These are phyloP conservation scores for Tetrahymena malaccensis DNA, from an alignment of 73 alveolate genomes.

Conservation along the genomic window DNA sequence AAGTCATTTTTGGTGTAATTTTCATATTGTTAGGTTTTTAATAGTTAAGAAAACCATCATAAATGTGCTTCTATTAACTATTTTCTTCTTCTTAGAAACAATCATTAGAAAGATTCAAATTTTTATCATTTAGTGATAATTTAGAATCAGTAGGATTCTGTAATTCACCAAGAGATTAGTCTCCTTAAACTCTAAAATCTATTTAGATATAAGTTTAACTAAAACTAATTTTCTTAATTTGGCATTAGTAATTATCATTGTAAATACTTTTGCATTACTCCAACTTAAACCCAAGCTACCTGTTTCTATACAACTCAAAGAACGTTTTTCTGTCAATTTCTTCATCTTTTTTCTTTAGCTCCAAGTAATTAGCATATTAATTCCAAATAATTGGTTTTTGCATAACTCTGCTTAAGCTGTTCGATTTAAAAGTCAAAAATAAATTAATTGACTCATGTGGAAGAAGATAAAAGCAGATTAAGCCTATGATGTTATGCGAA, in stretches of 20 bases:
- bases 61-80: too few species aligned
- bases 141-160: neutral
- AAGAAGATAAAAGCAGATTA: neutral
- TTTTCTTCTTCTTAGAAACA: neutral
- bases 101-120: neutral
- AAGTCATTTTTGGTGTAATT: neutral
- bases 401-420: neutral
- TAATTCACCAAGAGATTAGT: neutral
- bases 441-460: neutral
- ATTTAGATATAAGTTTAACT: neutral
- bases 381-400: neutral
- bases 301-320: neutral
- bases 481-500: neutral
- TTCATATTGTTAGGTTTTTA: neutral
- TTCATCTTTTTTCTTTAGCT: neutral
- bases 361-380: neutral
- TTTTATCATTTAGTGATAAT: too few species aligned
- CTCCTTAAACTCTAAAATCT: neutral
- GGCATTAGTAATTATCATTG: neutral
- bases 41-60: neutral
- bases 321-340: neutral
- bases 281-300: neutral
- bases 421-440: neutral
- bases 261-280: neutral
- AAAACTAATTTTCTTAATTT: neutral